Evolutionary conservation across 345 rosid genomes (phyloP), one percentile per base, ranked within the genome.

Genomic region (Gossypium bickii): DNA sequence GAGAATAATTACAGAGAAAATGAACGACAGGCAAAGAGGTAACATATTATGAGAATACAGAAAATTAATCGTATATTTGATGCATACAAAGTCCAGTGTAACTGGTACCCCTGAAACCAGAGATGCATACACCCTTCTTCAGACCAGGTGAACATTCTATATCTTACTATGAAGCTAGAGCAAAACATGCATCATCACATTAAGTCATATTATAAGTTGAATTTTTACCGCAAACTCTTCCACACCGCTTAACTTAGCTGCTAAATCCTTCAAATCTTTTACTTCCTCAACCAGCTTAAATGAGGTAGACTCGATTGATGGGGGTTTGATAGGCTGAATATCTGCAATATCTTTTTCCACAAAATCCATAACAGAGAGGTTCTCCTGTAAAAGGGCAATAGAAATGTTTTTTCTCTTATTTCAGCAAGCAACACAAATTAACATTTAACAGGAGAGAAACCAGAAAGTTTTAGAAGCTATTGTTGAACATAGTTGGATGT

Each of bases 141-240:
- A n/a, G 18, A 56, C 60, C 9, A 29, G 34, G 12, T 1, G 18
- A 56, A 71, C 63, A 75, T 43, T 48, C 65, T 66, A 70, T 16
- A 76, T 74, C 61, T 29, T 34, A 17, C 7, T 34, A 48, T 4
- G 60, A 10, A 10, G 3, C 16, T 29, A 29, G 1, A 17, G 17
- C 52, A 2, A 11, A 73, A 71, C 9, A 12, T 43, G 10, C 49
- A 44, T 7, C 12, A 16, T 45, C 12, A 48, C 1, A 24, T 5
- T 57, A 24, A 48, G 49, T 22, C 45, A 51, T 51, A 29, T 51
- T 16, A 51, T 9, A 69, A 64, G 64, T 70, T 44, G 74, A 66
- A 70, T 51, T 20, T 47, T 88, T 84, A 95, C 99, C 81, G 98
- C 93, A 89, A 93, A 91, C 82, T 93, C 98, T 38, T 84, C 74